Base-by-base conservation (phyloP, 495 filamentous ascomycete species). In the Penicillium coprophilum region DNA sequence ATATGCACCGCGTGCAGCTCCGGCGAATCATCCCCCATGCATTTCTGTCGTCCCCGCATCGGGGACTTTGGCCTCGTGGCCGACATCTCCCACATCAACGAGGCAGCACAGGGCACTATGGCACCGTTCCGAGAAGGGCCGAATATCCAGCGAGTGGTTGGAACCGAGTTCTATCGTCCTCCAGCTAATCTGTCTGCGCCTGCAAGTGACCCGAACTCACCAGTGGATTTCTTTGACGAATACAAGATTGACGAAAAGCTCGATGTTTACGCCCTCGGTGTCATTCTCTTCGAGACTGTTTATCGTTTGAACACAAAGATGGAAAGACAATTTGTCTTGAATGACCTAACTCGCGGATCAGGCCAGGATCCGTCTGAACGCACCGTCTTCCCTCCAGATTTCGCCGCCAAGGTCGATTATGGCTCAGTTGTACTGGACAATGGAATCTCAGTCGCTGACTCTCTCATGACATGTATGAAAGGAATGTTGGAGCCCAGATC, bases 11-110 rank as follows among this genome's bases (percentile, higher is more conserved):
- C 67, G 2, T 83, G 80, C 38, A 55, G 55, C 46, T 64, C 59
- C 6, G 66, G 64, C 20, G 48, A 41, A 12, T 32, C 48, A 7
- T 45, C 54, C 1, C 60, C 55, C 31, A 55, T 60, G 9, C 72
- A 71, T 48, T 82, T 77, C 68, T 69, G 73, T 46, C 69, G 74
- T 34, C 80, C 80, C 11, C 72, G 77, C 3, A 82, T 83, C 41
- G 79, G 79, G 6, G 80, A 83, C 49, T 83, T 83, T 52, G 80
- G 80, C 30, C 71, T 82, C 0, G 80, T 81, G 6, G 78, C 79
- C 39, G 79, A 82, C 55, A 75, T 83, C 19, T 79, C 75, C 4
- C 75, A 77, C 52, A 39, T 75, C 6, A 65, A 73, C 45, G 69
- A 72, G 19, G 17, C 28, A 12, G 32, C 61, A 12, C 55, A 61